Percentiles rank a stretch among this genome's conserved stretches.
phyloP scores from a whole-genome alignment of 1,284 basidiomycete species.

The Flammula alnicola region DNA sequence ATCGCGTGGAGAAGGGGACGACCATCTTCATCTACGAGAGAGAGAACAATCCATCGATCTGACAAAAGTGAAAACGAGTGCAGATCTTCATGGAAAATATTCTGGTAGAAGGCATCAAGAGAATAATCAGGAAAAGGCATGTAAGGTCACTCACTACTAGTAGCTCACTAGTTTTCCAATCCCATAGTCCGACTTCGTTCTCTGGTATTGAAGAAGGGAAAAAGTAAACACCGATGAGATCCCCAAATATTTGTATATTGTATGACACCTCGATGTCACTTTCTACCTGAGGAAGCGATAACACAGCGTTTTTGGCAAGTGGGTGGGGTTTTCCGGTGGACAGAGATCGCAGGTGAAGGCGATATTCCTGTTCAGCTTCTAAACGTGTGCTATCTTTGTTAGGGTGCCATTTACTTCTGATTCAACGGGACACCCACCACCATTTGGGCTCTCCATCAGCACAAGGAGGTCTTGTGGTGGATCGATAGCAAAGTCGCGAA shows the following conservation, averaged over 20 bases:
- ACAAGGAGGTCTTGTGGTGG: conserved; percentile 64
- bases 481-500: conserved; percentile 68
- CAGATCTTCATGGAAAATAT: conserved; percentile 39
- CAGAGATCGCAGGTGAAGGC: conserved; percentile 51
- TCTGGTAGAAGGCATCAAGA: conserved; percentile 28
- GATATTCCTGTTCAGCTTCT: conserved; percentile 18
- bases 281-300: conserved; percentile 36
- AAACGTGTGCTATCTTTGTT: too few species aligned
- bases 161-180: conserved; percentile 58
- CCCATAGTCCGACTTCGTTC: conserved; percentile 59
- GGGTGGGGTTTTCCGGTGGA: conserved; percentile 53
- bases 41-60: conserved; percentile 44
- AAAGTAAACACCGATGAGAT: conserved; percentile 54
- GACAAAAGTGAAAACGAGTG: conserved; percentile 53
- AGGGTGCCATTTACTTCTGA: too few species aligned
- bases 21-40: conserved; percentile 21
- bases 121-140: not conserved
- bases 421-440: too few species aligned
- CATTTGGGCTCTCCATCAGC: conserved; percentile 53
- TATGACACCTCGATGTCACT: conserved; percentile 36
- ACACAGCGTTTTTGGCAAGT: conserved; percentile 37
- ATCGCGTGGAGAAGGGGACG: conserved; percentile 29
- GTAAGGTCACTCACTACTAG: conserved; percentile 46
- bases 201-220: conserved; percentile 28
- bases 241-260: conserved; percentile 52